These are phyloP conservation scores for Claviceps maximensis DNA, from an alignment of 2,329 filamentous ascomycete species.

Conservation along the genomic window DNA sequence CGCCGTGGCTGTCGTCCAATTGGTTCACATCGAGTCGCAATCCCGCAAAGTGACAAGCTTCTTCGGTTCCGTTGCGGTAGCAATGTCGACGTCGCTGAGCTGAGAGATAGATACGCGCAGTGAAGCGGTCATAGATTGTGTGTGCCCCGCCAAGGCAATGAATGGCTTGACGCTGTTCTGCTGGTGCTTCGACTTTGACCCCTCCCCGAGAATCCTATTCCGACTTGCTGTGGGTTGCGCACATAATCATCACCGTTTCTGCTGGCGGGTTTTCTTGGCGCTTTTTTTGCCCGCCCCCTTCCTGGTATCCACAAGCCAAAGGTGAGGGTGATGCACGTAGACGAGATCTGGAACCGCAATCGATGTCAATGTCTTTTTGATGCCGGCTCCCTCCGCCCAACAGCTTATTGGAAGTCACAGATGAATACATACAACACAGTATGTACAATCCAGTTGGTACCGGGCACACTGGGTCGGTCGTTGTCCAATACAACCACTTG, in stretches of 20 bases:
- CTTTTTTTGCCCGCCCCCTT: not conserved
- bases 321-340: not conserved
- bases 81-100: not conserved
- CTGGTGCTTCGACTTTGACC: too few species aligned
- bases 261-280: not conserved
- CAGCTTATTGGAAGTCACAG: too few species aligned
- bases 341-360: constrained; percentile 1
- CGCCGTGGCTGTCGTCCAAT: not conserved
- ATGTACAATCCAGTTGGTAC: too few species aligned
- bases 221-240: not conserved
- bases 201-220: too few species aligned
- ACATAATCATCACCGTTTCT: not conserved
- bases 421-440: too few species aligned
- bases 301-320: too few species aligned
- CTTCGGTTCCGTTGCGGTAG: not conserved
- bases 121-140: not conserved
- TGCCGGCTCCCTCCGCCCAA: too few species aligned
- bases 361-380: not conserved
- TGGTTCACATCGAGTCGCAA: not conserved
- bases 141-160: not conserved
- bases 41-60: not conserved
- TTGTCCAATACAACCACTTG: not conserved
- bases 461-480: too few species aligned
- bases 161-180: too few species aligned
- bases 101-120: too few species aligned